phyloP scores from a whole-genome alignment of 257 asterid species.

The Eustoma russellianum region DNA sequence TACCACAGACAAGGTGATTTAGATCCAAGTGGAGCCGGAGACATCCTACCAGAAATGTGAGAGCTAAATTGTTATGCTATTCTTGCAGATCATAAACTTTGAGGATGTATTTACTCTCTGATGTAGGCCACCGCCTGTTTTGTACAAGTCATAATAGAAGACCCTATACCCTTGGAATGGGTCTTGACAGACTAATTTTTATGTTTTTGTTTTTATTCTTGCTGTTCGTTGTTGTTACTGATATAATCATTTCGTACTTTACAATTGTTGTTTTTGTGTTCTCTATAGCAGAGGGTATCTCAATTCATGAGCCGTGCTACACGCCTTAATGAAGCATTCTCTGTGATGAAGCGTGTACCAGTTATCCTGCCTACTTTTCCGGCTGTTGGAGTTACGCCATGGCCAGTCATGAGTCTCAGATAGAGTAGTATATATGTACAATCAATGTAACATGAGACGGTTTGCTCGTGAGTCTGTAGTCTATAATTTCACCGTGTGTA shows the following conservation, averaged over 20 bases:
- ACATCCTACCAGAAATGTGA: too few species aligned
- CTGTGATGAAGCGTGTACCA: constrained; percentile 74
- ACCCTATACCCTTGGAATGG: too few species aligned
- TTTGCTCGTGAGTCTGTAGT: too few species aligned
- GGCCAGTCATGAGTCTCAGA: constrained; percentile 55
- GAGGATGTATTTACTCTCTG: too few species aligned
- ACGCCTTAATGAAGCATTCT: constrained; percentile 84
- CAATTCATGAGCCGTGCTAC: constrained; percentile 86
- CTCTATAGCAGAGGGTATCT: constrained; percentile 59
- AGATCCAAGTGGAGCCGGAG: too few species aligned
- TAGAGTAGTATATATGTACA: constrained; percentile 17
- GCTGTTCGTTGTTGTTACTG: background rate
- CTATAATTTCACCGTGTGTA: background rate
- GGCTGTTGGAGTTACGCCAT: constrained; percentile 40
- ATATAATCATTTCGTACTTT: background rate
- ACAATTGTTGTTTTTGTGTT: constrained; percentile 1
- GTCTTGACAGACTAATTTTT: too few species aligned
- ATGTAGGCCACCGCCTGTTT: too few species aligned
- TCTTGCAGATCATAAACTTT: too few species aligned
- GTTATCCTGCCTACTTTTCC: constrained; percentile 66
- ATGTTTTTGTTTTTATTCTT: too few species aligned
- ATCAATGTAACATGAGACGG: constrained; percentile 5
- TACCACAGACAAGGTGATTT: too few species aligned
- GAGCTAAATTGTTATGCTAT: too few species aligned
- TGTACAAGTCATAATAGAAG: too few species aligned